phyloP scores from a whole-genome alignment of 257 asterid genomes.

The Nicotiana tomentosiformis region DNA sequence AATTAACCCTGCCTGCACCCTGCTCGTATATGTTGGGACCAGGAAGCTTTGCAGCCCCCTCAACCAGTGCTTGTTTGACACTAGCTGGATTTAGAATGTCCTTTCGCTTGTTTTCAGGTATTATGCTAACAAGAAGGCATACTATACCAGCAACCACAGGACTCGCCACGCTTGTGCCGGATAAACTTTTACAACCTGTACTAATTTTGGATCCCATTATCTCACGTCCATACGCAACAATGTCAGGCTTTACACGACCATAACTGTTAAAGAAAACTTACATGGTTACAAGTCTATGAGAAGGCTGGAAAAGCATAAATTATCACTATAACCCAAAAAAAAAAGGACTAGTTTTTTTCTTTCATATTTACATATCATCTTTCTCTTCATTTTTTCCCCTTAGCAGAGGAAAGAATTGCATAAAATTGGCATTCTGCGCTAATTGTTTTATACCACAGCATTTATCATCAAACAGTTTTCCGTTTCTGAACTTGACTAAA shows the following conservation, averaged over 20 bases:
- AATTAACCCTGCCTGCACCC: conserved; percentile 98
- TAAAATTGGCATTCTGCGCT: background rate
- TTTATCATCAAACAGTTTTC: background rate
- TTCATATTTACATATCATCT: background rate
- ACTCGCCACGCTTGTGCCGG: conserved; percentile 99
- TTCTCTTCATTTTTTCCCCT: background rate
- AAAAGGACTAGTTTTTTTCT: background rate
- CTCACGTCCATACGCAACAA: conserved; percentile 98
- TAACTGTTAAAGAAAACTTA: conserved; percentile 48
- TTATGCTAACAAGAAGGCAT: conserved; percentile 88
- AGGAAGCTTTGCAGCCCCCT: conserved; percentile 94
- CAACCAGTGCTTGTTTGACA: conserved; percentile 96
- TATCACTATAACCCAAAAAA: background rate
- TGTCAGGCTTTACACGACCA: conserved; percentile 97
- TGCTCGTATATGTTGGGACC: conserved; percentile 99
- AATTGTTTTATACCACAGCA: background rate
- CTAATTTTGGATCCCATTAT: conserved; percentile 98
- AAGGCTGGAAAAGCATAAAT: background rate
- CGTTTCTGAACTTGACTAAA: background rate
- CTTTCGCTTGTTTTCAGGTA: conserved; percentile 80
- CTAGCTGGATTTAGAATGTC: conserved; percentile 85
- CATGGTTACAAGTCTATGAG: conserved; percentile 17
- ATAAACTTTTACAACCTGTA: conserved; percentile 96
- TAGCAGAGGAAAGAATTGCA: background rate
- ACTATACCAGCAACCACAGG: conserved; percentile 99